Conservation (phyloP, 2,329 filamentous ascomycete genomes). For the Pyrenochaeta sp. region DNA sequence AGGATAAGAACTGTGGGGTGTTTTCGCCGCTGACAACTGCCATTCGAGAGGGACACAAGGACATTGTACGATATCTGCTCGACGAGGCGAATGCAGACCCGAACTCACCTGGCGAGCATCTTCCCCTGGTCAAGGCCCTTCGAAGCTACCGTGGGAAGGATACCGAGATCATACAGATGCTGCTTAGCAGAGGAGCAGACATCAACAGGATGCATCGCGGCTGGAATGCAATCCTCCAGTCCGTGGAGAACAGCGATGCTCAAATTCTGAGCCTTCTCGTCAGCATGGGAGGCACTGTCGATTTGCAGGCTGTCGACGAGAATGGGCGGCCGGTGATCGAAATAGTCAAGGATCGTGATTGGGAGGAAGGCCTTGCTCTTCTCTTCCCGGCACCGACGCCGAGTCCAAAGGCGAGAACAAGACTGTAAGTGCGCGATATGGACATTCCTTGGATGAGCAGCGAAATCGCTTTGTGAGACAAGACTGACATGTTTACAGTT, state of each 20-base stretch:
- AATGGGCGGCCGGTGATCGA: slow-evolving; percentile 40
- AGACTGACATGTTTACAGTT: too few species aligned
- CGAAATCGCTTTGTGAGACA: too few species aligned
- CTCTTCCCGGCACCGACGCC: too few species aligned
- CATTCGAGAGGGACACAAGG: slow-evolving; percentile 68
- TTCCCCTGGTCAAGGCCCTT: slow-evolving; percentile 75
- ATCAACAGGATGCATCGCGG: slow-evolving; percentile 64
- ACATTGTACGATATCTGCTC: slow-evolving; percentile 69
- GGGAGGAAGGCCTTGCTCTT: slow-evolving; percentile 46
- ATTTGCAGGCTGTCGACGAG: slow-evolving; percentile 43
- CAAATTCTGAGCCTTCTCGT: slow-evolving; percentile 45
- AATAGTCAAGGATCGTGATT: slow-evolving; percentile 44
- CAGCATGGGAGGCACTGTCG: slow-evolving; percentile 43
- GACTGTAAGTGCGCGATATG: too few species aligned
- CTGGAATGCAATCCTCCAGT: slow-evolving; percentile 47
- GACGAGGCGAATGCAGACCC: slow-evolving; percentile 69
- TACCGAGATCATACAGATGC: slow-evolving; percentile 68
- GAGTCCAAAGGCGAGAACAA: too few species aligned
- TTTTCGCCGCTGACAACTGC: slow-evolving; percentile 75
- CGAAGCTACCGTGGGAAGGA: slow-evolving; percentile 68
- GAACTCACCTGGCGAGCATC: slow-evolving; percentile 73
- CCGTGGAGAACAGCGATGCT: slow-evolving; percentile 48
- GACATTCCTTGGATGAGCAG: too few species aligned
- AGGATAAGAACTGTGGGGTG: slow-evolving; percentile 76
- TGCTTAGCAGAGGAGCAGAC: slow-evolving; percentile 70